A percentile compares a stretch with the other conserved stretches of the same genome.
These are phyloP conservation scores for Talaromyces islandicus DNA, from an alignment of 2,329 filamentous ascomycete species.

Conservation along the genomic window DNA sequence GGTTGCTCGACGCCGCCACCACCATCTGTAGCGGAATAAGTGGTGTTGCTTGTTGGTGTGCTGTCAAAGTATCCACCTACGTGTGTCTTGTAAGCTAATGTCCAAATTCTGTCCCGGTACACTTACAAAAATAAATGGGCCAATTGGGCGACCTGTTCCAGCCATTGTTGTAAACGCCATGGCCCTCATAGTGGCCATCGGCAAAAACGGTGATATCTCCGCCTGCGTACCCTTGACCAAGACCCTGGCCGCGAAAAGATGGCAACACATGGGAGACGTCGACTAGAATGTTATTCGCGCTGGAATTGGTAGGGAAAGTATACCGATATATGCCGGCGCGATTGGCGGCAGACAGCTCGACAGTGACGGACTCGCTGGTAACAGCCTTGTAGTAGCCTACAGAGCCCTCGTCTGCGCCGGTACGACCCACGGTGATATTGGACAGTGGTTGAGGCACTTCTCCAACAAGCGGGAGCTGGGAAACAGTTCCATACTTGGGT, in stretches of 20 bases:
- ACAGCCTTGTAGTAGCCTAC: conserved; percentile 62
- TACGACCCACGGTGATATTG: conserved; percentile 52
- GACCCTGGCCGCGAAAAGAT: conserved; percentile 53
- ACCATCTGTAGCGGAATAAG: conserved; percentile 22
- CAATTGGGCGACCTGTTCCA: conserved; percentile 60
- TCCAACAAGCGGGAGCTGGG: conserved; percentile 51
- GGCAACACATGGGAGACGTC: conserved; percentile 61
- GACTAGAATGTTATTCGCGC: conserved; percentile 53
- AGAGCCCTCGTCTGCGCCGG: conserved; percentile 44
- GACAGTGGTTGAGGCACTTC: conserved; percentile 49
- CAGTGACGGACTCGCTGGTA: conserved; percentile 51
- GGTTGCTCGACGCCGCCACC: conserved; percentile 22
- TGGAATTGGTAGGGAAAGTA: conserved; percentile 49
- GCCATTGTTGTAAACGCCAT: conserved; percentile 59
- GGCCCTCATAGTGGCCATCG: conserved; percentile 61
- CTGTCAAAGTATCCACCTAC: conserved; percentile 58
- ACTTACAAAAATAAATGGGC: conserved; percentile 56
- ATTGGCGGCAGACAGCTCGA: conserved; percentile 62
- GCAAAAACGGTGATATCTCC: conserved; percentile 56
- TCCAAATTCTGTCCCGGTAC: conserved; percentile 22
- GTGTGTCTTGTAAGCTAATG: neutral
- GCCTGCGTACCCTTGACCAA: conserved; percentile 51
- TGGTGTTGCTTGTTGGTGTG: conserved; percentile 22
- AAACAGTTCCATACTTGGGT: conserved; percentile 46
- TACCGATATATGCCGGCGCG: conserved; percentile 62